phyloP scores from a whole-genome alignment of 2,329 filamentous ascomycete genomes.

The Apiospora arundinis region DNA sequence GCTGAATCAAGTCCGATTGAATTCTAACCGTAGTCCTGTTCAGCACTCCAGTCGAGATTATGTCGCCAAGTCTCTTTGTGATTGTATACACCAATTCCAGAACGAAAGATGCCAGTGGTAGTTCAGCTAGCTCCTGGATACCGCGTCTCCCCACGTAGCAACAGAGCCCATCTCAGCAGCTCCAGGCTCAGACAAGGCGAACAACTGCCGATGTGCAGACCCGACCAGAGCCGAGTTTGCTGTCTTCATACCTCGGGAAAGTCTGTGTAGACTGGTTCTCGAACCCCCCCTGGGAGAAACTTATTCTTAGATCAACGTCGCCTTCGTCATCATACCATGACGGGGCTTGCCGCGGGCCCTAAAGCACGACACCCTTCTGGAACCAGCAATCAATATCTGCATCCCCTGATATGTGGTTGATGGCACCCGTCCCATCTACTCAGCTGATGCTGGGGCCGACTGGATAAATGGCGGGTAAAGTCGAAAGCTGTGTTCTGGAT shows the following conservation, averaged over 20 bases:
- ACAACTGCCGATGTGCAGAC: not conserved
- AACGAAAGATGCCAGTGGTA: not conserved
- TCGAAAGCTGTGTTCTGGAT: conserved; percentile 14
- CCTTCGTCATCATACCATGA: not conserved
- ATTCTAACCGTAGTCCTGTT: not conserved
- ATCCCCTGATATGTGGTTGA: not conserved
- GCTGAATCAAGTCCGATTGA: too few relatives aligned
- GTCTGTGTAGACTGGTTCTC: not conserved
- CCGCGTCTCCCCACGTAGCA: not conserved
- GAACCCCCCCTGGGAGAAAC: not conserved
- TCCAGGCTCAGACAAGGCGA: not conserved
- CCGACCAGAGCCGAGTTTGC: not conserved
- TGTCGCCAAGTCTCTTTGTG: not conserved
- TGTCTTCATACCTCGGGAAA: not conserved
- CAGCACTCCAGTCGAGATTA: not conserved
- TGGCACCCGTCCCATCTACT: not conserved
- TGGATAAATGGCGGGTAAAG: conserved; percentile 17
- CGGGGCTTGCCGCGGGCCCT: not conserved
- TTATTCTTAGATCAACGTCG: conserved; percentile 4
- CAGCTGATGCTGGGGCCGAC: conserved; percentile 12
- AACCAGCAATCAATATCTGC: not conserved
- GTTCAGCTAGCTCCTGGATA: not conserved
- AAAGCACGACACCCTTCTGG: conserved; percentile 18
- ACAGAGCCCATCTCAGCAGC: not conserved
- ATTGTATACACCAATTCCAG: too few relatives aligned